Percentiles rank a stretch among this genome's conserved stretches.
Conservation (phyloP, 371 early-diverging fungal species). For the Actinomucor elegans region DNA sequence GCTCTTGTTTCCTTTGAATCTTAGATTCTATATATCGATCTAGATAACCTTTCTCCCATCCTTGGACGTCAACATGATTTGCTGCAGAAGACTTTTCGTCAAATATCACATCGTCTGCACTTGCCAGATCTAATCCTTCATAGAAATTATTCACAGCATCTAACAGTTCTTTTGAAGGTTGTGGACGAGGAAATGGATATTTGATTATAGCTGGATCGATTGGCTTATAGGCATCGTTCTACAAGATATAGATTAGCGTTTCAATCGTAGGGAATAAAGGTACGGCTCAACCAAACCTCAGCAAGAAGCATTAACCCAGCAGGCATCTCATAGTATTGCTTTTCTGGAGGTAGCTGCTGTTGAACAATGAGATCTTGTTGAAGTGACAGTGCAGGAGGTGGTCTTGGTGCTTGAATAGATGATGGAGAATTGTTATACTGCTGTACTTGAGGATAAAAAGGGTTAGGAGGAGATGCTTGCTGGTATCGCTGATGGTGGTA, state of each 20-base stretch:
- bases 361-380: background rate
- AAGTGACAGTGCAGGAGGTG: background rate
- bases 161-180: constrained; percentile 26
- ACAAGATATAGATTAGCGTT: background rate
- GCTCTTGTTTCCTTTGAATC: constrained; percentile 6
- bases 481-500: background rate
- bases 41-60: constrained; percentile 60
- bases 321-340: constrained; percentile 55
- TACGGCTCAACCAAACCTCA: constrained; percentile 44
- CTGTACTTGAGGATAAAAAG: too few relatives aligned
- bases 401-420: background rate
- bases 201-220: constrained; percentile 41
- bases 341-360: constrained; percentile 16
- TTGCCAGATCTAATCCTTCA: constrained; percentile 34
- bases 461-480: background rate
- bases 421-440: background rate
- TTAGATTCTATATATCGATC: constrained; percentile 34
- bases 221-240: constrained; percentile 44
- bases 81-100: constrained; percentile 17
- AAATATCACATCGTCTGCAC: constrained; percentile 17
- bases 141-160: constrained; percentile 50
- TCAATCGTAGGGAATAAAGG: too few relatives aligned
- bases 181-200: constrained; percentile 26
- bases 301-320: constrained; percentile 58
- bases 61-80: constrained; percentile 45